These are phyloP conservation scores for Bauhinia variegata DNA, from an alignment of 306 rosid species.

Conservation along the genomic window DNA sequence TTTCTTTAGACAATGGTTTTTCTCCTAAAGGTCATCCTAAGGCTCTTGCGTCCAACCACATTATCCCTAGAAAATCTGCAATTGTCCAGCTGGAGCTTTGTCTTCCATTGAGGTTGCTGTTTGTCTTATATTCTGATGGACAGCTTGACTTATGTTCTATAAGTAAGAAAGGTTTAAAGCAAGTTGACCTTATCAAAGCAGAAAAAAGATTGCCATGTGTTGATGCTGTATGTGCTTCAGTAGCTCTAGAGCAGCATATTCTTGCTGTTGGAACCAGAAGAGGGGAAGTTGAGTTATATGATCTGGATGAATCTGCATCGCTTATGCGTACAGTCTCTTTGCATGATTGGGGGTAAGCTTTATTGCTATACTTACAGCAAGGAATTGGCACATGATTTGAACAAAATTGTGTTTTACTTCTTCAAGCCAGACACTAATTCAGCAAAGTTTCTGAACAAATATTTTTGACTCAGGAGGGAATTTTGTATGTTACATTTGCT, in stretches of 20 bases:
- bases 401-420: slow-evolving; percentile 27
- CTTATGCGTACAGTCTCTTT: slow-evolving; percentile 78
- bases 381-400: slow-evolving; percentile 30
- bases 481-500: neutral
- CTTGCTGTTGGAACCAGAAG: slow-evolving; percentile 95
- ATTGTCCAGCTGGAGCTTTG: slow-evolving; percentile 84
- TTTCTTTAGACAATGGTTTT: slow-evolving; percentile 67
- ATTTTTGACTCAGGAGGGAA: neutral
- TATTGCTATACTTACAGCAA: slow-evolving; percentile 29
- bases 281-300: slow-evolving; percentile 88
- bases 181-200: slow-evolving; percentile 74
- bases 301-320: slow-evolving; percentile 72
- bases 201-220: slow-evolving; percentile 69
- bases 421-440: slow-evolving; percentile 24
- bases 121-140: slow-evolving; percentile 87
- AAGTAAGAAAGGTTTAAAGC: slow-evolving; percentile 92
- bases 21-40: slow-evolving; percentile 54
- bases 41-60: slow-evolving; percentile 45
- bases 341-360: slow-evolving; percentile 95
- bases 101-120: slow-evolving; percentile 72
- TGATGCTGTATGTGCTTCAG: slow-evolving; percentile 89
- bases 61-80: slow-evolving; percentile 53
- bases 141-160: slow-evolving; percentile 77
- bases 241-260: slow-evolving; percentile 80
- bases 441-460: slow-evolving; percentile 3